Evolutionary conservation across 495 filamentous ascomycete genomes (phyloP).

Genomic region (Bacidia gigantensis): DNA sequence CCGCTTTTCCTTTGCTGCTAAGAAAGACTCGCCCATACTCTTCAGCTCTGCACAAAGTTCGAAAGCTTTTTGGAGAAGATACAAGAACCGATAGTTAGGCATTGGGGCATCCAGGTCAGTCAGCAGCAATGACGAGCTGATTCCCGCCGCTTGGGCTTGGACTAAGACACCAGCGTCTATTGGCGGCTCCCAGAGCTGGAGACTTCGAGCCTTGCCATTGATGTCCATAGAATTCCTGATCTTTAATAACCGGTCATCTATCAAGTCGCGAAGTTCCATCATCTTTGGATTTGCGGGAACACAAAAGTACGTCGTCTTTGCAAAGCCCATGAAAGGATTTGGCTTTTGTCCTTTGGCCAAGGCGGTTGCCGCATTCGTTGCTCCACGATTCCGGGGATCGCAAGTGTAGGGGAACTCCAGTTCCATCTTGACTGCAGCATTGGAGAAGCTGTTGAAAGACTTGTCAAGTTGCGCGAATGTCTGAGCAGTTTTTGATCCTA

Average conservation of each 20-base stretch:
- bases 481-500: neutral
- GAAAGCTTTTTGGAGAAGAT: conserved; percentile 20
- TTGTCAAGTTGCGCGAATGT: neutral
- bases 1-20: conserved; percentile 17
- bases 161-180: conserved; percentile 20
- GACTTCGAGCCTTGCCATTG: conserved; percentile 16
- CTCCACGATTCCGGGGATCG: neutral
- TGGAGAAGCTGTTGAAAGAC: neutral
- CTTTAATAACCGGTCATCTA: neutral
- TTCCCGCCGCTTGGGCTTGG: conserved; percentile 12
- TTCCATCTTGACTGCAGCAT: neutral
- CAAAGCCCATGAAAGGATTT: neutral
- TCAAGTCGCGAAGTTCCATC: neutral
- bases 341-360: neutral
- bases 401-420: neutral
- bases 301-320: neutral
- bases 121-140: conserved; percentile 9
- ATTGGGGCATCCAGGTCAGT: conserved; percentile 19
- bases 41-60: conserved; percentile 23
- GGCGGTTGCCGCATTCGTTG: neutral
- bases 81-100: conserved; percentile 26
- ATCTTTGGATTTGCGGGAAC: neutral
- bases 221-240: conserved; percentile 17
- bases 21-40: conserved; percentile 6
- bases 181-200: conserved; percentile 23